Evolutionary conservation across 2,329 filamentous ascomycete species (phyloP).

Genomic region (Xylariaceae sp.): DNA sequence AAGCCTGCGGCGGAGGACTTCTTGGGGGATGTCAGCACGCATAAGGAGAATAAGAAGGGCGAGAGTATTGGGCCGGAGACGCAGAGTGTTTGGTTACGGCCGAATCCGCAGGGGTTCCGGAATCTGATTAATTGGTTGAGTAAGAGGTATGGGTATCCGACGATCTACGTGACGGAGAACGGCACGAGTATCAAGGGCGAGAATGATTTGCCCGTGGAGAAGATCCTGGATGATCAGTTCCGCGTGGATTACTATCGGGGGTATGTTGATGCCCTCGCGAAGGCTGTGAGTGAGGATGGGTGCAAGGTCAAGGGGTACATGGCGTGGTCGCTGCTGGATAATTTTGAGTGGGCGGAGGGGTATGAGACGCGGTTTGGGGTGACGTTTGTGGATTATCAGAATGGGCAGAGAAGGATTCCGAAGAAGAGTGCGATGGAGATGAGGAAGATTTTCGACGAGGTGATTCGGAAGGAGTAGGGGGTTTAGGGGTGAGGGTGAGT

Average conservation of each 20-base stretch:
- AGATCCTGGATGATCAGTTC: constrained; percentile 78
- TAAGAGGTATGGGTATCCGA: constrained; percentile 68
- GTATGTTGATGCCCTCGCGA: constrained; percentile 72
- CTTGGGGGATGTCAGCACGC: constrained; percentile 68
- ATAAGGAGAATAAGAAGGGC: constrained; percentile 65
- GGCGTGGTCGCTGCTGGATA: constrained; percentile 85
- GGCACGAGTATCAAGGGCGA: constrained; percentile 80
- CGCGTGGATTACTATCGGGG: constrained; percentile 71
- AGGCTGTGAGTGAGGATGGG: constrained; percentile 65
- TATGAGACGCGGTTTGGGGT: constrained; percentile 84
- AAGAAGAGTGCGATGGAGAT: constrained; percentile 79
- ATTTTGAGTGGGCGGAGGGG: constrained; percentile 89
- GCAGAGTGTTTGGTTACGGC: constrained; percentile 74
- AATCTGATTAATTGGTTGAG: constrained; percentile 72
- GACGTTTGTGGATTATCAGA: constrained; percentile 74
- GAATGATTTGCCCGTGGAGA: constrained; percentile 64
- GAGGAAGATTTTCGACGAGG: constrained; percentile 62
- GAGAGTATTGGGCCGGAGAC: constrained; percentile 76
- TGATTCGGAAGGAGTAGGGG: constrained; percentile 57
- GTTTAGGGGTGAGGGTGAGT: too few species aligned
- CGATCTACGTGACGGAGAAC: constrained; percentile 86
- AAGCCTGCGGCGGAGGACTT: constrained; percentile 61
- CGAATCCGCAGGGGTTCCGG: constrained; percentile 70
- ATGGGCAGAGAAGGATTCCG: constrained; percentile 71
- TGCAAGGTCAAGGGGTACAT: constrained; percentile 76